Base-by-base conservation (phyloP, 805 yeast genomes). In the Suhomyces tanzawaensis region DNA sequence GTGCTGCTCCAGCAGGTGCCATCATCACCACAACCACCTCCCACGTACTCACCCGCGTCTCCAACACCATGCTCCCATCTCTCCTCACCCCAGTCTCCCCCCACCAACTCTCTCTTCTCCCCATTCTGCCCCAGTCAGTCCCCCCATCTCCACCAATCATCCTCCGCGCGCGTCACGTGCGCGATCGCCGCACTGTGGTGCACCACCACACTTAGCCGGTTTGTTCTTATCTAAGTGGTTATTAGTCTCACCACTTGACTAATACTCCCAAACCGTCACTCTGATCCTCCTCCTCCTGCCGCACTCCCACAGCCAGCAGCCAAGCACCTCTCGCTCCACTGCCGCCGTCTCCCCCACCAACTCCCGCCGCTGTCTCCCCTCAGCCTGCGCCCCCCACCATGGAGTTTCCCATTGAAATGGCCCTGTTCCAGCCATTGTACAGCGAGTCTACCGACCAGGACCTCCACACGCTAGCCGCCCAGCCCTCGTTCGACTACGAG, bases 381-480 rank as follows among this genome's bases (percentile, higher is more conserved):
- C 24, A 7, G 24, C 9, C 24, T 11, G 11, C 24, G 24, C 24
- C 30, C 30, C 12, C 30, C 18, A 15, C 13, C 15, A 33, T 33
- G 36, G 29, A 33, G 22, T 18, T 5, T 18, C 29, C 29, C 7
- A 18, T 33, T 17, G 36, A 33, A 24, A 22, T 26, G 21, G 18
- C 29, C n/a, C 36, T 16, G 36, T 24, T 19, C 36, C 35, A 31
- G n/a, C 34, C n/a, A 21, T 31, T 19, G 18, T 32, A 32, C 19
- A 11, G 8, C 27, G 23, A 33, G 13, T 16, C 8, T 11, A 33
- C 25, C 24, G 30, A 33, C 13, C 24, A 16, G 14, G 30, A 33
- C 9, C n/a, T n/a, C 23, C 29, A 33, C 17, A 13, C 30, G 12
- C 16, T 24, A 8, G 22, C 26, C 24, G 16, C 18, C 19, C n/a